Percentiles rank a stretch among this genome's conserved stretches.
Evolutionary conservation across 164 flowering plant genomes (phyloP).

Genomic region (Litsea cubeba): DNA sequence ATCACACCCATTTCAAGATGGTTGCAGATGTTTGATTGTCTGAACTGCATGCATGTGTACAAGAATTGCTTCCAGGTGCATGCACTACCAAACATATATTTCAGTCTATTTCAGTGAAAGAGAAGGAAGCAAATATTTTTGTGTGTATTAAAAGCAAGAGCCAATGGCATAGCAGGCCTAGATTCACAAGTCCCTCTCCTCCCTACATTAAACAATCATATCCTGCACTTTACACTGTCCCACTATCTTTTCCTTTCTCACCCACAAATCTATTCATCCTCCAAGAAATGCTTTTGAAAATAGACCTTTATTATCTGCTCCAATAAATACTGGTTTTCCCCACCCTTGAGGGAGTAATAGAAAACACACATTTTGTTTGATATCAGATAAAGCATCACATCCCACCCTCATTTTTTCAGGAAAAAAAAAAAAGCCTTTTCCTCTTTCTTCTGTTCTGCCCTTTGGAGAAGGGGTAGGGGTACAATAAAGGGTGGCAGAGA

Average conservation of each 20-base stretch:
- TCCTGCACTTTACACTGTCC: background rate
- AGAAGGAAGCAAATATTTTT: background rate
- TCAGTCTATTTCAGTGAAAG: background rate
- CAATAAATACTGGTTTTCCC: background rate
- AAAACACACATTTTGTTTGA: background rate
- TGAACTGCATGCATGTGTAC: too few species aligned
- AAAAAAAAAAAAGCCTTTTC: background rate
- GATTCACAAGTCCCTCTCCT: slow-evolving; percentile 25
- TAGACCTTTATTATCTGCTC: background rate
- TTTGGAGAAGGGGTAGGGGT: slow-evolving; percentile 11
- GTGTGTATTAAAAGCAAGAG: slow-evolving; percentile 17
- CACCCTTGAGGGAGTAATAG: slow-evolving; percentile 18
- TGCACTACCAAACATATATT: background rate
- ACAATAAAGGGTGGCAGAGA: background rate
- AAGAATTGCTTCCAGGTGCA: background rate
- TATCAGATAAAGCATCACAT: background rate
- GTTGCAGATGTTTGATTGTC: background rate
- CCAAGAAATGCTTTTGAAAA: background rate
- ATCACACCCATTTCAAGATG: background rate
- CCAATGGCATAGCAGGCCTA: slow-evolving; percentile 14
- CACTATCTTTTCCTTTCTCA: background rate
- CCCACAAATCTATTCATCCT: background rate
- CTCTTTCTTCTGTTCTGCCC: slow-evolving; percentile 3
- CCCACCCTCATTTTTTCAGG: background rate
- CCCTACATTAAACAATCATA: slow-evolving; percentile 12